These are phyloP conservation scores for Tolypocladium tropicale DNA, from an alignment of 2,329 filamentous ascomycete species.

Conservation along the genomic window DNA sequence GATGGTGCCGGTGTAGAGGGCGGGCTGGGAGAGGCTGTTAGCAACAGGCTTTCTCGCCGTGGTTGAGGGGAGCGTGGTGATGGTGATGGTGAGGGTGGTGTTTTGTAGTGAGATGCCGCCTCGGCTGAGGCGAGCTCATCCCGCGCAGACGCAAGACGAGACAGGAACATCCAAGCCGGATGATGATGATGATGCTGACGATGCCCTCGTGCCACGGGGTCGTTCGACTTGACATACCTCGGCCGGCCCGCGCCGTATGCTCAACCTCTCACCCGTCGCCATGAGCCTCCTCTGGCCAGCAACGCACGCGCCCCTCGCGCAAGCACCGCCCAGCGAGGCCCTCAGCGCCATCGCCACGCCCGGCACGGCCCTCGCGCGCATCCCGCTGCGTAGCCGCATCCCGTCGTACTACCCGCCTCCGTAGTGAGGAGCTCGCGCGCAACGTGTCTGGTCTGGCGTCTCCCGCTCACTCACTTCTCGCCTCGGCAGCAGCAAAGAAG, in stretches of 20 bases:
- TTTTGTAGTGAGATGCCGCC: background rate
- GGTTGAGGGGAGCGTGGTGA: background rate
- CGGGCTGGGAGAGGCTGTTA: slow-evolving; percentile 38
- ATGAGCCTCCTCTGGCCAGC: slow-evolving; percentile 1
- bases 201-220: too few relatives aligned
- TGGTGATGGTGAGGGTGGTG: background rate
- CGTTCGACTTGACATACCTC: slow-evolving; percentile 19
- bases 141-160: too few relatives aligned
- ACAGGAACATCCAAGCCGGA: too few relatives aligned
- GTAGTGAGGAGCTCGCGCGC: too few relatives aligned
- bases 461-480: too few relatives aligned
- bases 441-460: too few relatives aligned
- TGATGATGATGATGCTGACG: too few relatives aligned
- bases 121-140: background rate
- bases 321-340: too few relatives aligned
- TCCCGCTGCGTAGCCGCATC: background rate
- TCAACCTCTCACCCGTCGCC: slow-evolving; percentile 10
- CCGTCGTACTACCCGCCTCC: background rate
- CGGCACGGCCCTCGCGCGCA: background rate
- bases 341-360: background rate
- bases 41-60: background rate
- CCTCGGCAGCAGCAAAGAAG: too few relatives aligned
- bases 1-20: slow-evolving; percentile 57
- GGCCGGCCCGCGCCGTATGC: slow-evolving; percentile 17
- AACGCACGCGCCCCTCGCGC: background rate